Base-by-base conservation (phyloP, 306 rosid species). In the Macrotyloma uniflorum region DNA sequence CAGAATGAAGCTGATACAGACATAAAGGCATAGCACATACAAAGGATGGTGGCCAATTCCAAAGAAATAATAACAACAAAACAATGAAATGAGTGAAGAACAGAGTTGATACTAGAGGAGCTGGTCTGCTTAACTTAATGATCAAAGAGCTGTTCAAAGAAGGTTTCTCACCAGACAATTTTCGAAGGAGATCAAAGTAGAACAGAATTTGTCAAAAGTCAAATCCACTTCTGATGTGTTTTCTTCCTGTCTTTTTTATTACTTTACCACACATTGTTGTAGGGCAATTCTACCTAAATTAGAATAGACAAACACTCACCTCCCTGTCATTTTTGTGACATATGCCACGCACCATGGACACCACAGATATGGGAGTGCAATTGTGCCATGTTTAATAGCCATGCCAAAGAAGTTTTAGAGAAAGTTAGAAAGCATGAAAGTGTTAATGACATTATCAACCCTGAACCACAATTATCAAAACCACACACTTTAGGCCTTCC, bases 391-490 rank as follows among this genome's bases (percentile, higher is more conserved):
- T 26, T 54, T n/a, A 38, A 55, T 26, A 36, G 38, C 54, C 26
- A 54, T 12, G 67, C 14, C 8, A 55, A 24, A 23, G 8, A 55
- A 28, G 20, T 14, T 36, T 53, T 36, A 38, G 36, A 36, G 54
- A 30, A 26, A 57, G 28, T 55, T 24, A 57, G 26, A 58, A 13
- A 6, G 19, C 32, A 5, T 74, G 58, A 55, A 8, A 11, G 36
- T 8, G 61, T 55, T 55, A 38, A 26, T 32, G 20, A 53, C 36
- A 33, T 36, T 50, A 54, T 22, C 50, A 18, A 61, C 32, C 30
- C 57, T 53, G 40, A 55, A 73, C 28, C 51, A 54, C n/a, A 42
- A 80, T 53, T 28, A 32, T 67, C 68, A 67, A 67, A 80, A 74
- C 24, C 75, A 66, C 57, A 66, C 45, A 55, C 40, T 19, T 12